Evolutionary conservation across 129 eudicot genomes (phyloP).

Genomic region (Flaveria robusta): DNA sequence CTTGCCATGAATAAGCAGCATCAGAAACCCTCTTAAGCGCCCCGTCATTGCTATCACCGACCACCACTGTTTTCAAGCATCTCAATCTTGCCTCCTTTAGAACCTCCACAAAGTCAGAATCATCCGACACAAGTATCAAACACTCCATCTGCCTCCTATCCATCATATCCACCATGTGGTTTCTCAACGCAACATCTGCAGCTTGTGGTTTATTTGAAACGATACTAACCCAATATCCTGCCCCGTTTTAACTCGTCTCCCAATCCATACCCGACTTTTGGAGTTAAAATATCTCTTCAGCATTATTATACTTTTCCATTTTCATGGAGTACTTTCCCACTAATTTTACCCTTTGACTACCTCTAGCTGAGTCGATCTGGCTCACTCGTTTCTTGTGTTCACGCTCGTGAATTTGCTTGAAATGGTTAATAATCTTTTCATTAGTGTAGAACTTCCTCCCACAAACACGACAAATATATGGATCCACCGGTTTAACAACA

Average conservation of each 20-base stretch:
- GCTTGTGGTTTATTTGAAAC: slow-evolving; percentile 77
- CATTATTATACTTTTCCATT: slow-evolving; percentile 69
- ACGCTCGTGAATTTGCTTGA: slow-evolving; percentile 75
- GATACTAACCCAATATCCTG: slow-evolving; percentile 71
- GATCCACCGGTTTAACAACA: slow-evolving; percentile 48
- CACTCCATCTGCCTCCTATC: slow-evolving; percentile 55
- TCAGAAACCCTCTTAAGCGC: slow-evolving; percentile 67
- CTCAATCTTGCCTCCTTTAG: slow-evolving; percentile 72
- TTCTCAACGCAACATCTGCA: slow-evolving; percentile 56
- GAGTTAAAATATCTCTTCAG: slow-evolving; percentile 65
- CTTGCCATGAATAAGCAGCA: slow-evolving; percentile 83
- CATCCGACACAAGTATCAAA: slow-evolving; percentile 83
- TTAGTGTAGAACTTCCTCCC: slow-evolving; percentile 66
- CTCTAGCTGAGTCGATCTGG: slow-evolving; percentile 69
- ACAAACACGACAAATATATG: slow-evolving; percentile 66
- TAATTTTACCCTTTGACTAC: slow-evolving; percentile 65
- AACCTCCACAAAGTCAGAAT: slow-evolving; percentile 67
- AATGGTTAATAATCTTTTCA: slow-evolving; percentile 70
- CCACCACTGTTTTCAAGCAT: slow-evolving; percentile 81
- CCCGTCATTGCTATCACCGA: slow-evolving; percentile 69
- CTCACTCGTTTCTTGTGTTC: slow-evolving; percentile 70
- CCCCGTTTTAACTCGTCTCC: slow-evolving; percentile 83
- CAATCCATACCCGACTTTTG: slow-evolving; percentile 72
- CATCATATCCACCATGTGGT: slow-evolving; percentile 75
- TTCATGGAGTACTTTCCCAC: slow-evolving; percentile 63